Percentiles rank a stretch among this genome's conserved stretches.
Conservation (phyloP, 2,329 filamentous ascomycete genomes). For the Claviceps humidiphila region DNA sequence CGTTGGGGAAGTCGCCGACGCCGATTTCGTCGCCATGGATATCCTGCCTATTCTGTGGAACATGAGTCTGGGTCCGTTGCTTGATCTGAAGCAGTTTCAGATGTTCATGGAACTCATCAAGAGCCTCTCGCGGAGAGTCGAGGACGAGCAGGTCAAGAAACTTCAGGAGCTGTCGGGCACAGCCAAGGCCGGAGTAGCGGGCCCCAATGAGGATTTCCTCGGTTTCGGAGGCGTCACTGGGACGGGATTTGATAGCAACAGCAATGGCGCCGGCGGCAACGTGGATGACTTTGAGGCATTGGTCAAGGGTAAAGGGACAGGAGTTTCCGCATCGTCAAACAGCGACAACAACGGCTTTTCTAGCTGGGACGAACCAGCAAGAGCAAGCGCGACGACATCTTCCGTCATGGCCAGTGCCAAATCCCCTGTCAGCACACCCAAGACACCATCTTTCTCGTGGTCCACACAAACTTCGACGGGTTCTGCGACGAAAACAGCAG, state of each 20-base stretch:
- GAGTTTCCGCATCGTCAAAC: conserved; percentile 17
- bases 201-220: conserved; percentile 52
- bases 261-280: conserved; percentile 33
- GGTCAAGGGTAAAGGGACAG: conserved; percentile 53
- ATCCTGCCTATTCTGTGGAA: conserved; percentile 81
- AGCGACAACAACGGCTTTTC: conserved; percentile 31
- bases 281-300: conserved; percentile 77
- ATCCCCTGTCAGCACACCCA: conserved; percentile 23
- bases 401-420: conserved; percentile 20
- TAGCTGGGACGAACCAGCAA: conserved; percentile 33
- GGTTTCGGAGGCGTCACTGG: conserved; percentile 57
- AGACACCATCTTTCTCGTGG: conserved; percentile 48
- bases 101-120: conserved; percentile 84
- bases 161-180: conserved; percentile 66
- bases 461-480: conserved; percentile 40
- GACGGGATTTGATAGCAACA: conserved; percentile 33
- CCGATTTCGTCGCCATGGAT: conserved; percentile 85
- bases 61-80: conserved; percentile 79
- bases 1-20: conserved; percentile 68
- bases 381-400: conserved; percentile 9
- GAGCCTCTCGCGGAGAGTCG: conserved; percentile 62
- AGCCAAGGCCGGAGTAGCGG: conserved; percentile 34
- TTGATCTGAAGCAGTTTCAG: conserved; percentile 80
- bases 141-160: conserved; percentile 80
- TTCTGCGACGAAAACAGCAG: conserved; percentile 12